Conservation (phyloP, 495 filamentous ascomycete species). For the Penicillium atrosanguineum region DNA sequence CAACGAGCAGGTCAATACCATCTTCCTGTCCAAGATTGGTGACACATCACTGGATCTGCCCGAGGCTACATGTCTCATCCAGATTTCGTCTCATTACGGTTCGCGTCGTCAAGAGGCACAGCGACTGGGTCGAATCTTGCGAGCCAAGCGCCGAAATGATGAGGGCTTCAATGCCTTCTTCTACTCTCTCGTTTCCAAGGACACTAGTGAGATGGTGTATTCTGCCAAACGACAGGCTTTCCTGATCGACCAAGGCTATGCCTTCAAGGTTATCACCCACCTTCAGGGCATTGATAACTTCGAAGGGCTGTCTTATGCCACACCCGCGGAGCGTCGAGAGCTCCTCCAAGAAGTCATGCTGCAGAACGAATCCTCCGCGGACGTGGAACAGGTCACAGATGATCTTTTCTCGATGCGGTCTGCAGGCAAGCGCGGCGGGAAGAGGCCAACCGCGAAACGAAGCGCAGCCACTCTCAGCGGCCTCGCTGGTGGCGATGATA, state of each 20-base stretch:
- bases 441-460: conserved; percentile 60
- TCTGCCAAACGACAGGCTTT: conserved; percentile 97
- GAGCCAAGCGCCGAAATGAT: conserved; percentile 94
- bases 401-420: conserved; percentile 73
- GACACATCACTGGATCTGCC: conserved; percentile 96
- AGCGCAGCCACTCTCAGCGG: conserved; percentile 83
- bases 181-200: conserved; percentile 94
- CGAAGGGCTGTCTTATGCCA: conserved; percentile 74
- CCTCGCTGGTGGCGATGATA: conserved; percentile 85
- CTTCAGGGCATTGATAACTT: conserved; percentile 86
- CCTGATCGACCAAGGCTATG: conserved; percentile 97
- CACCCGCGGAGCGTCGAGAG: conserved; percentile 79
- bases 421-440: conserved; percentile 32
- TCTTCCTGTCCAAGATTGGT: conserved; percentile 97
- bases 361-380: conserved; percentile 76
- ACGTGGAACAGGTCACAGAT: conserved; percentile 75
- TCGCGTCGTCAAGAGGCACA: conserved; percentile 97
- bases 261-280: conserved; percentile 98
- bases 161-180: conserved; percentile 99
- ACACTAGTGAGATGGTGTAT: conserved; percentile 98
- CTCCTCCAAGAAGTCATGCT: conserved; percentile 89
- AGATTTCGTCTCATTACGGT: conserved; percentile 97
- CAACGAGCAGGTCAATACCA: conserved; percentile 87
- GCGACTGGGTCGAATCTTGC: conserved; percentile 87
- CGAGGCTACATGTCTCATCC: conserved; percentile 95